Base-by-base conservation (phyloP, 2,329 filamentous ascomycete genomes). In the Fonsecaea erecta region DNA sequence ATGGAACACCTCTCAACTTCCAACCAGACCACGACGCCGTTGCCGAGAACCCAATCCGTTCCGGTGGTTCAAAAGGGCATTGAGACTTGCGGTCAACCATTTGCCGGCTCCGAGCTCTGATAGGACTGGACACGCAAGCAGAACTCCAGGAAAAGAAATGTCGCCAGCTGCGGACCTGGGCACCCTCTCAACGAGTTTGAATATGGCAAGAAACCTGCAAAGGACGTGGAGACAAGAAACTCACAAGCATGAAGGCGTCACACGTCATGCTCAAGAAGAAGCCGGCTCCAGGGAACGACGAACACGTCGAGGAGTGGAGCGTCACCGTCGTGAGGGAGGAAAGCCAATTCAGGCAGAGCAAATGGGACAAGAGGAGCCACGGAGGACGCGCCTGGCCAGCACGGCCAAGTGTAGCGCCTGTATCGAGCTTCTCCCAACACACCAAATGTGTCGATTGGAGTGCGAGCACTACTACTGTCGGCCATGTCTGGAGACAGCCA, bases 401-500 rank as follows among this genome's bases (percentile, higher is more conserved):
- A 11, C 6, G 21, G 51, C 26, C 26, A 24, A 52, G 26, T 52
- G 51, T 24, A 52, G 24, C 51, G 51, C 21, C n/a, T 52, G 51
- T 14, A 14, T 11, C 30, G 51, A 52, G 16, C 21, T 12, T 2
- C 16, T 28, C 9, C 26, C 51, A 24, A n/a, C 9, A n/a, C 11
- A 32, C 24, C 51, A 52, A 24, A 52, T 30, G 51, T 52, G 51
- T 24, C 51, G 51, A 24, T 18, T 52, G 7, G 30, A 16, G 4
- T 52, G 51, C 51, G 30, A 52, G 51, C 51, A 52, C 24, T 30
- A 30, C 24, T 52, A 52, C 51, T 52, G 51, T n/a, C 51, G 26
- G 8, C 12, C n/a, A 12, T 52, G 51, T 32, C 51, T 52, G 30
- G 51, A 28, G 30, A 28, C 26, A 28, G 30, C 51, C 6, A 28